These are phyloP conservation scores for Ormosia emarginata DNA, from an alignment of 306 rosid genomes.

Conservation along the genomic window DNA sequence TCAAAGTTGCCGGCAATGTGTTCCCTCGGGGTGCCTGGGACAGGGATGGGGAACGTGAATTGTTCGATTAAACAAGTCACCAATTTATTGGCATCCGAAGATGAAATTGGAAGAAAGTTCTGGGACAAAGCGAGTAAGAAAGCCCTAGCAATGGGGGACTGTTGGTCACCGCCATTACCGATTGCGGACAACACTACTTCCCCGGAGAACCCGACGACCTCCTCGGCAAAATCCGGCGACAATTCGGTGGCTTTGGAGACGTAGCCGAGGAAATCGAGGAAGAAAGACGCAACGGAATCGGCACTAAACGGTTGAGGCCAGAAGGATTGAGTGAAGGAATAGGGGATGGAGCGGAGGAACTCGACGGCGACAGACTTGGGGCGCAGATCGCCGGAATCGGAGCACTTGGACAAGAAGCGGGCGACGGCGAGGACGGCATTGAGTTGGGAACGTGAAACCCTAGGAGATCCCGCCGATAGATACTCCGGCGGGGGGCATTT, in stretches of 20 bases:
- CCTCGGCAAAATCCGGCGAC: constrained; percentile 65
- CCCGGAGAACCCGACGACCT: constrained; percentile 54
- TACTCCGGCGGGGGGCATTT: constrained; percentile 75
- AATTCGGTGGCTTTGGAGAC: constrained; percentile 55
- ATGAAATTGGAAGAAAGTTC: constrained; percentile 59
- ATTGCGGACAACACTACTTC: constrained; percentile 61
- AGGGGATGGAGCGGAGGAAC: constrained; percentile 71
- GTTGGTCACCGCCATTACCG: constrained; percentile 33
- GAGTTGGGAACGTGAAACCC: constrained; percentile 88
- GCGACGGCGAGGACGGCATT: constrained; percentile 89
- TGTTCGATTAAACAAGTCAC: constrained; percentile 60
- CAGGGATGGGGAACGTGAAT: constrained; percentile 40
- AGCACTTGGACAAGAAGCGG: constrained; percentile 71
- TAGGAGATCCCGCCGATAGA: constrained; percentile 65
- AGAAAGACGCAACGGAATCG: constrained; percentile 63
- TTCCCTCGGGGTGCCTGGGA: constrained; percentile 45
- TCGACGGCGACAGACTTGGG: constrained; percentile 65
- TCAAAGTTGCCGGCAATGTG: constrained; percentile 41
- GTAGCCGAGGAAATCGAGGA: constrained; percentile 54
- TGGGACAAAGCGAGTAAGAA: constrained; percentile 66
- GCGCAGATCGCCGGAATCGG: constrained; percentile 65
- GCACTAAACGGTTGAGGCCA: constrained; percentile 76
- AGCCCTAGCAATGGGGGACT: constrained; percentile 58
- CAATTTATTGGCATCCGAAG: constrained; percentile 56
- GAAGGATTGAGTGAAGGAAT: constrained; percentile 59